Conservation (phyloP, 169 alveolate genomes). For the Cyclospora cayetanensis region DNA sequence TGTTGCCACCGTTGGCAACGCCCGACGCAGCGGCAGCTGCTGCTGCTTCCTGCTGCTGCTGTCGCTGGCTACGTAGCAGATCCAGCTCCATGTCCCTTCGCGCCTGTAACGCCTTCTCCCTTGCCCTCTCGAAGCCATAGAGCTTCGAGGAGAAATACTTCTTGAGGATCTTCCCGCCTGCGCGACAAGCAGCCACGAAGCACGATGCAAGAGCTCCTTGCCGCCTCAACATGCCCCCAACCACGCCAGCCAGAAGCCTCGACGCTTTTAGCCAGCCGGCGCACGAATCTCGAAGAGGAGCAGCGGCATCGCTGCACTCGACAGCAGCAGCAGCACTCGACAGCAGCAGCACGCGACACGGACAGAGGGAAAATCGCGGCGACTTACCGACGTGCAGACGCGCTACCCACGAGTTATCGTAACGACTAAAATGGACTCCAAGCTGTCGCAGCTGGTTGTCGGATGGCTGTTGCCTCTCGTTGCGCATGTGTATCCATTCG, state of each 20-base stretch:
- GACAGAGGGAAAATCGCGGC: too few relatives aligned
- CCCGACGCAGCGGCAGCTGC: slow-evolving; percentile 36
- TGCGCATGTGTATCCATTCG: slow-evolving; percentile 5
- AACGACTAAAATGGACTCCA: slow-evolving; percentile 67
- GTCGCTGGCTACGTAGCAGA: slow-evolving; percentile 57
- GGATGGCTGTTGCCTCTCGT: slow-evolving; percentile 26
- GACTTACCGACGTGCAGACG: slow-evolving; percentile 39
- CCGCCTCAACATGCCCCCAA: not conserved
- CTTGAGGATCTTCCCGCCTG: slow-evolving; percentile 64
- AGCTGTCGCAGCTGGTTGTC: slow-evolving; percentile 53
- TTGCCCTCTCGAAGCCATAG: slow-evolving; percentile 67
- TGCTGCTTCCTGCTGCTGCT: slow-evolving; percentile 58
- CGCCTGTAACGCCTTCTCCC: slow-evolving; percentile 64
- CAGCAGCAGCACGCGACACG: slow-evolving; percentile 8
- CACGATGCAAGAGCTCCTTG: not conserved
- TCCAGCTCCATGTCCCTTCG: slow-evolving; percentile 57
- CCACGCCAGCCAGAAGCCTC: too few relatives aligned
- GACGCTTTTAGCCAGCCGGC: too few relatives aligned
- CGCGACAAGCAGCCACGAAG: slow-evolving; percentile 22
- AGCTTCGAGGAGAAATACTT: slow-evolving; percentile 63
- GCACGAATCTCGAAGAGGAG: too few relatives aligned
- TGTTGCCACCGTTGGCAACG: not conserved
- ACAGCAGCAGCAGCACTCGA: slow-evolving; percentile 18
- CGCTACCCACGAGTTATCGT: slow-evolving; percentile 66
- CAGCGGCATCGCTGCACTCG: too few relatives aligned